Evolutionary conservation across 1,284 basidiomycete genomes (phyloP), one percentile per base, ranked within the genome.

Genomic region (Ceratobasidium sp.): DNA sequence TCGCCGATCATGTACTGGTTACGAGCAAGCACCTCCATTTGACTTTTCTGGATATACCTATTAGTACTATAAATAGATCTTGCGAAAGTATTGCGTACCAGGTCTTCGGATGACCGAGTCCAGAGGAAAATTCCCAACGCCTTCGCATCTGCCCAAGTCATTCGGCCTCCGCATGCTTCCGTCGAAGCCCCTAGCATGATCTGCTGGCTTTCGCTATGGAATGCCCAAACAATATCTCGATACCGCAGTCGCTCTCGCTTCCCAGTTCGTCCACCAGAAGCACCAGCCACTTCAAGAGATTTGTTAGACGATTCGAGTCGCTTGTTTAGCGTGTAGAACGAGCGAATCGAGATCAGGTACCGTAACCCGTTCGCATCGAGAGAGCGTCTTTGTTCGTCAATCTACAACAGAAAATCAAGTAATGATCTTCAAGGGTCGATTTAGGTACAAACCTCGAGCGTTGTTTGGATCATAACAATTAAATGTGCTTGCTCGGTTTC

Each of bases 211-310:
- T 97, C 93, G 82, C 96, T 98, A 81, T 97, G 94, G 81, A 93
- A 96, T 0, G 96, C 97, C 96, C 96, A 99, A 10, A 97, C 88
- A 85, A 97, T 94, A 82, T 98, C 97, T 49, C 96, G 90, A 83
- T 94, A 97, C 26, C 94, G 90, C 66, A 97, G 86, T 17, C 94
- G 90, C 78, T 91, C 89, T 80, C 93, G 86, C 86, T 77, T 85
- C 26, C 77, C 77, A n/a, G 73, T 56, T 11, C 60, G 69, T 1
- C 60, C 53, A 35, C 45, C 54, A 11, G 28, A 33, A n/a, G 26
- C 15, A 23, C 68, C 39, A 23, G 60, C 61, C 7, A 45, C 26
- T 53, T 63, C 58, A 1, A 7, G 1, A 26, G 6, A 7, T 15
- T 45, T 15, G n/a, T 76, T 76, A 31, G 64, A 54, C 4, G 37